Percentiles rank a stretch among this genome's conserved stretches.
These are phyloP conservation scores for Kalmusia sp. DNA, from an alignment of 2,329 filamentous ascomycete species.

Conservation along the genomic window DNA sequence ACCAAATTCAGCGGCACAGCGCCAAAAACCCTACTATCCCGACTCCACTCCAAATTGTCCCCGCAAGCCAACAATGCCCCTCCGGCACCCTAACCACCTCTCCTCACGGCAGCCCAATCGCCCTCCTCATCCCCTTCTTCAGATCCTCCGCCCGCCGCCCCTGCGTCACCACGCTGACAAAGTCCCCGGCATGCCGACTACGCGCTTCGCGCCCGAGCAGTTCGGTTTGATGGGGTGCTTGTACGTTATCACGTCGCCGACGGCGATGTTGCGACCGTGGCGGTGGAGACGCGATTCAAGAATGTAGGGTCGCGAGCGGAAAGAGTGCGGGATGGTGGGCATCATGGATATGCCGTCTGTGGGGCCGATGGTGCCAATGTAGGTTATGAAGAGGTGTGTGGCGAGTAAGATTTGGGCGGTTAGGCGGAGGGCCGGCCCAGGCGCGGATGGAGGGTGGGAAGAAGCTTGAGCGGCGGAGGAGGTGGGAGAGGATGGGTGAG, in stretches of 20 bases:
- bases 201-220: slow-evolving; percentile 75
- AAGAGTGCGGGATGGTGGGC: slow-evolving; percentile 69
- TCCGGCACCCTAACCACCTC: slow-evolving; percentile 79
- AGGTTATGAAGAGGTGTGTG: slow-evolving; percentile 50
- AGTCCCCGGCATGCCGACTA: slow-evolving; percentile 69
- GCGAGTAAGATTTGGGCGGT: slow-evolving; percentile 25
- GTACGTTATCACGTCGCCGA: slow-evolving; percentile 88
- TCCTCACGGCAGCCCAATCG: slow-evolving; percentile 33
- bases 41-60: slow-evolving; percentile 83
- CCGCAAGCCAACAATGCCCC: slow-evolving; percentile 90
- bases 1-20: slow-evolving; percentile 86
- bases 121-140: slow-evolving; percentile 27
- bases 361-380: slow-evolving; percentile 66
- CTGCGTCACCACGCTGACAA: slow-evolving; percentile 71
- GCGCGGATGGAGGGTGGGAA: neutral
- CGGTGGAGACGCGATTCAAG: slow-evolving; percentile 37
- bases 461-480: neutral
- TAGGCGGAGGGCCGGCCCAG: neutral
- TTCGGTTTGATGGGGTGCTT: slow-evolving; percentile 70
- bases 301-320: slow-evolving; percentile 23
- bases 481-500: slow-evolving; percentile 1
- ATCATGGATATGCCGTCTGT: slow-evolving; percentile 85
- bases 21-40: slow-evolving; percentile 87
- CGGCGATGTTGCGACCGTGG: slow-evolving; percentile 67
- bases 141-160: slow-evolving; percentile 43